These are phyloP conservation scores for Penicillium sp. DNA, from an alignment of 2,329 filamentous ascomycete genomes.

Conservation along the genomic window DNA sequence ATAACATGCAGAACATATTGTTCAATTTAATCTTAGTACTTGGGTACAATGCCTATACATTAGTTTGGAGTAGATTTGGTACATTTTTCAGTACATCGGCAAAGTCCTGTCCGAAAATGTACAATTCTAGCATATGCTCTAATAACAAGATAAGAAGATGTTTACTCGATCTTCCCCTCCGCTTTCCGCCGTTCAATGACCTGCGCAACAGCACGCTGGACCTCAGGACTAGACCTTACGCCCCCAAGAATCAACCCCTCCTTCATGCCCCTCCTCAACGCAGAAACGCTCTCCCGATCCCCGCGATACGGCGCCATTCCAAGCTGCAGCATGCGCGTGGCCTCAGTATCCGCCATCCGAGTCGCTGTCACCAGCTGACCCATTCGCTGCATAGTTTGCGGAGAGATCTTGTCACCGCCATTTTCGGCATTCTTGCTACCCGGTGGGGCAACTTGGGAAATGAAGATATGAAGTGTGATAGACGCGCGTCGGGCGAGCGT, in stretches of 20 bases:
- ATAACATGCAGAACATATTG: no score
- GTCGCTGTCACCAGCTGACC: slow-evolving; percentile 65
- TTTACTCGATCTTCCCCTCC: background rate
- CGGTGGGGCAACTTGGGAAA: slow-evolving; percentile 76
- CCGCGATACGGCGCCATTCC: slow-evolving; percentile 79
- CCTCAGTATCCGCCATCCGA: slow-evolving; percentile 66
- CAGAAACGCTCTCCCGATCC: slow-evolving; percentile 64
- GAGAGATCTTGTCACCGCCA: slow-evolving; percentile 34
- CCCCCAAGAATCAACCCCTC: slow-evolving; percentile 89
- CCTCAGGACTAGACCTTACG: slow-evolving; percentile 75
- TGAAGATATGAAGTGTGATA: slow-evolving; percentile 78
- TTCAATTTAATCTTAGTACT: no score
- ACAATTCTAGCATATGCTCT: background rate
- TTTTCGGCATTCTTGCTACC: slow-evolving; percentile 46
- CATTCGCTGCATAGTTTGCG: slow-evolving; percentile 63
- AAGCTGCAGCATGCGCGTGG: slow-evolving; percentile 68
- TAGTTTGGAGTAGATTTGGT: no score
- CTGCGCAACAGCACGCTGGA: slow-evolving; percentile 73
- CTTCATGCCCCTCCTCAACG: slow-evolving; percentile 71
- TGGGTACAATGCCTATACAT: no score
- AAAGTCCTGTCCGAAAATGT: background rate
- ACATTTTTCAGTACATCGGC: background rate
- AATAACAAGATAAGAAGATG: background rate
- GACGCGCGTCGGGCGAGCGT: slow-evolving; percentile 72
- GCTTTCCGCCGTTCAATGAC: slow-evolving; percentile 59